These are phyloP conservation scores for Pleurozium schreberi DNA, from an alignment of 225 moss, liverwort and hornwort species.

Conservation along the genomic window DNA sequence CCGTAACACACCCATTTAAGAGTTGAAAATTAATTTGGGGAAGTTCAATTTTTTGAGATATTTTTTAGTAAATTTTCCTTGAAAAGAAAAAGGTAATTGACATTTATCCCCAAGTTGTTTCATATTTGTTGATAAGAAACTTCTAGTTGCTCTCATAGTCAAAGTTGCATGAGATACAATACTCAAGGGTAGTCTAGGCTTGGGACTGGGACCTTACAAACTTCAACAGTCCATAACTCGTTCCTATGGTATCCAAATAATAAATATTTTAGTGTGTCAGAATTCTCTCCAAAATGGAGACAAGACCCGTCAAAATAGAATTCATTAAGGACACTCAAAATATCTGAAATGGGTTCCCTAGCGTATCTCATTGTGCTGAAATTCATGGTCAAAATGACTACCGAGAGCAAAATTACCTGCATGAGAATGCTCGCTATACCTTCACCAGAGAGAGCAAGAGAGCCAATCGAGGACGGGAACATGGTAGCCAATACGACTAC, in stretches of 20 bases:
- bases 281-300: neutral
- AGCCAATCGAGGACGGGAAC: slow-evolving; percentile 61
- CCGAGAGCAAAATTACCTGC: slow-evolving; percentile 47
- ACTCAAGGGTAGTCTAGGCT: neutral
- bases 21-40: neutral
- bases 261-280: neutral
- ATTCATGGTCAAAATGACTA: neutral
- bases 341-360: neutral
- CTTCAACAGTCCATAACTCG: neutral
- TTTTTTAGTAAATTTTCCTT: neutral
- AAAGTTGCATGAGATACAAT: neutral
- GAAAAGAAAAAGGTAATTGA: neutral
- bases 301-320: neutral
- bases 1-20: too few relatives aligned
- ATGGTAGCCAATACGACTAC: slow-evolving; percentile 73
- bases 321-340: neutral
- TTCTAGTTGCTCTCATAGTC: neutral
- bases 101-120: neutral
- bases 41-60: neutral
- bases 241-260: neutral
- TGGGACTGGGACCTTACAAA: neutral
- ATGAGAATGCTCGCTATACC: slow-evolving; percentile 74
- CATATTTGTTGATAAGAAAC: neutral
- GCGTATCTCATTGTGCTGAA: neutral
- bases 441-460: slow-evolving; percentile 63